Evolutionary conservation across 805 yeast species (phyloP).

Genomic region (Ogataea nonfermentans): DNA sequence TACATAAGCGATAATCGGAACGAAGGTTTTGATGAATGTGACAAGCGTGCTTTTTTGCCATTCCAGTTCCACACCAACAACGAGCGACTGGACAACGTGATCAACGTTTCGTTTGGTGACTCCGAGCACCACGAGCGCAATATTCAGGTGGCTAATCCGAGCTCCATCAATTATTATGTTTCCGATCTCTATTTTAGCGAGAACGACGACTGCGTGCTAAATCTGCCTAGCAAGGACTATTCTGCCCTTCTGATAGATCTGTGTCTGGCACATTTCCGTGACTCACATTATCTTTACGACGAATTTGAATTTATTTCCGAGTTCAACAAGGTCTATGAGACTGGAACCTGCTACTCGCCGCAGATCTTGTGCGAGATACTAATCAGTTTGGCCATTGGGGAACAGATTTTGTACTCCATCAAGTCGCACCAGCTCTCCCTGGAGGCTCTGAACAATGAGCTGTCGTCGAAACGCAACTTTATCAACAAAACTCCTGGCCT

Average conservation of each 20-base stretch:
- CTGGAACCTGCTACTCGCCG: conserved; percentile 20
- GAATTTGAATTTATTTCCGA: conserved; percentile 20
- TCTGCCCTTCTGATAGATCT: conserved; percentile 18
- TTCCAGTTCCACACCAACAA: conserved; percentile 22
- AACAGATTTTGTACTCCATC: conserved; percentile 22
- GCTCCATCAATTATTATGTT: conserved; percentile 19
- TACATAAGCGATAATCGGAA: conserved; percentile 10
- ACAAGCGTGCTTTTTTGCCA: conserved; percentile 19
- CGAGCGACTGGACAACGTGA: conserved; percentile 26
- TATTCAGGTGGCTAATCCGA: conserved; percentile 7
- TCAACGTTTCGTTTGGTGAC: conserved; percentile 30
- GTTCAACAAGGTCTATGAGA: conserved; percentile 22
- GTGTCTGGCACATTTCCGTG: conserved; percentile 20
- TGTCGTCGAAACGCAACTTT: conserved; percentile 18
- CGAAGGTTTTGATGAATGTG: conserved; percentile 5
- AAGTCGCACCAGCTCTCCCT: conserved; percentile 21
- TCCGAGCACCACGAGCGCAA: conserved; percentile 18
- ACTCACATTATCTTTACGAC: conserved; percentile 27
- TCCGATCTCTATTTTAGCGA: conserved; percentile 20
- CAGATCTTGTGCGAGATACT: conserved; percentile 18
- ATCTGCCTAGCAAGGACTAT: conserved; percentile 18
- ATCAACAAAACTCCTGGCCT: conserved; percentile 31
- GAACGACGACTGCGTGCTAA: conserved; percentile 8
- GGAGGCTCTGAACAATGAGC: conserved; percentile 17
- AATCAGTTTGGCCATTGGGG: conserved; percentile 28